A percentile compares a stretch with the other conserved stretches of the same genome.
phyloP scores from a whole-genome alignment of 1,284 basidiomycete species.

The Inonotus obliquus region DNA sequence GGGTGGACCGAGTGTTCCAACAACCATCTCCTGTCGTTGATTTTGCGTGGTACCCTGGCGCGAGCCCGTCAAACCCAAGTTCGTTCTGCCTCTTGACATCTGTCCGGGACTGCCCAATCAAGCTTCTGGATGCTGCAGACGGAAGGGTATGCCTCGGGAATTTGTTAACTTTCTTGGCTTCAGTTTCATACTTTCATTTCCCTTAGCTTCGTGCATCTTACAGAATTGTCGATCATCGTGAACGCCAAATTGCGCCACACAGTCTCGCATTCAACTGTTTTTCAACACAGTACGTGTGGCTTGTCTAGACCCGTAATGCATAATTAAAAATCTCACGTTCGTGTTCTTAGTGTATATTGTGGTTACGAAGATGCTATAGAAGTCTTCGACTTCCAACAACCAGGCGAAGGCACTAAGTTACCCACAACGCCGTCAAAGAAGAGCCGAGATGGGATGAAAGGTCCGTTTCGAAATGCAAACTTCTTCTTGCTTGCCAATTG shows the following conservation, averaged over 20 bases:
- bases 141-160: slow-evolving; percentile 55
- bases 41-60: slow-evolving; percentile 78
- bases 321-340: background rate
- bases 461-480: slow-evolving; percentile 33
- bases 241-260: slow-evolving; percentile 83
- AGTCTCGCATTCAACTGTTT: slow-evolving; percentile 72
- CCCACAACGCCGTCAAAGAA: slow-evolving; percentile 74
- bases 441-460: slow-evolving; percentile 82
- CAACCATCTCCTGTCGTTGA: slow-evolving; percentile 73
- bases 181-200: background rate
- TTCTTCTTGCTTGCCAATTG: background rate
- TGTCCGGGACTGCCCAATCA: slow-evolving; percentile 77
- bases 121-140: slow-evolving; percentile 72
- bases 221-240: slow-evolving; percentile 84
- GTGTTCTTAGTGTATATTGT: slow-evolving; percentile 68
- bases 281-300: slow-evolving; percentile 55
- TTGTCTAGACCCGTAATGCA: background rate
- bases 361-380: slow-evolving; percentile 89
- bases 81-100: slow-evolving; percentile 80
- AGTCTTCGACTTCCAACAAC: slow-evolving; percentile 73
- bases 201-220: slow-evolving; percentile 85
- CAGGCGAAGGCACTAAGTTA: slow-evolving; percentile 70
- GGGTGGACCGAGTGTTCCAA: slow-evolving; percentile 26
- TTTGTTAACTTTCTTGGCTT: background rate
- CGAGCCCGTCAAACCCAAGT: slow-evolving; percentile 50